A percentile compares a stretch with the other conserved stretches of the same genome.
Evolutionary conservation across 2,329 filamentous ascomycete genomes (phyloP).

Genomic region (Stemphylium beticola): DNA sequence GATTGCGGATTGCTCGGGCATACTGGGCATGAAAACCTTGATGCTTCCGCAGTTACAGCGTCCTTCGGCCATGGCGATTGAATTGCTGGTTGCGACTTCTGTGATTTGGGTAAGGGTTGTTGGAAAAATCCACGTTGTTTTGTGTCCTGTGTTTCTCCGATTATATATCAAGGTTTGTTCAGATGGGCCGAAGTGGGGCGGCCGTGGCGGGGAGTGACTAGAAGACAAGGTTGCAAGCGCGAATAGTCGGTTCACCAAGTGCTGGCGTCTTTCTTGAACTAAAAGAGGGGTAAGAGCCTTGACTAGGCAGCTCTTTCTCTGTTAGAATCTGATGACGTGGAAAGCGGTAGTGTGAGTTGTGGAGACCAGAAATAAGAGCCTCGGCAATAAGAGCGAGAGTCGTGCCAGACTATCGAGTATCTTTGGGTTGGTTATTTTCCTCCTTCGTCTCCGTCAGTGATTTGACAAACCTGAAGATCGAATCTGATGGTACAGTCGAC

Average conservation of each 20-base stretch:
- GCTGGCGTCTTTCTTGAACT: too few relatives aligned
- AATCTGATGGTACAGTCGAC: neutral
- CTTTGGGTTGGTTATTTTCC: neutral
- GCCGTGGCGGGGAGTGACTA: too few relatives aligned
- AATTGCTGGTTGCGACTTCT: neutral
- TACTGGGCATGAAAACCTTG: conserved; percentile 30
- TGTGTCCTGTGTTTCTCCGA: too few relatives aligned
- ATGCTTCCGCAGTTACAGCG: conserved; percentile 42
- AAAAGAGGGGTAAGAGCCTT: too few relatives aligned
- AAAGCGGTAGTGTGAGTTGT: neutral
- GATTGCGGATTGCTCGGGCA: conserved; percentile 29
- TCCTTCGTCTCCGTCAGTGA: too few relatives aligned
- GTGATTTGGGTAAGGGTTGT: too few relatives aligned
- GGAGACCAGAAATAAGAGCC: neutral
- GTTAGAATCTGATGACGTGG: neutral
- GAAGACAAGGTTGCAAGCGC: too few relatives aligned
- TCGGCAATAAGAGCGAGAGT: neutral
- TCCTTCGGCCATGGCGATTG: conserved; percentile 30
- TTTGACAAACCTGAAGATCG: neutral
- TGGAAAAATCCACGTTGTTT: too few relatives aligned
- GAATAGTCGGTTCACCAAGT: too few relatives aligned
- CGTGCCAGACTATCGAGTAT: neutral
- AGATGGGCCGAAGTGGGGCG: too few relatives aligned
- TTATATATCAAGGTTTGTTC: too few relatives aligned
- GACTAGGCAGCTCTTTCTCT: too few relatives aligned